These are phyloP conservation scores for Xylariales sp. DNA, from an alignment of 2,329 filamentous ascomycete genomes.

Conservation along the genomic window DNA sequence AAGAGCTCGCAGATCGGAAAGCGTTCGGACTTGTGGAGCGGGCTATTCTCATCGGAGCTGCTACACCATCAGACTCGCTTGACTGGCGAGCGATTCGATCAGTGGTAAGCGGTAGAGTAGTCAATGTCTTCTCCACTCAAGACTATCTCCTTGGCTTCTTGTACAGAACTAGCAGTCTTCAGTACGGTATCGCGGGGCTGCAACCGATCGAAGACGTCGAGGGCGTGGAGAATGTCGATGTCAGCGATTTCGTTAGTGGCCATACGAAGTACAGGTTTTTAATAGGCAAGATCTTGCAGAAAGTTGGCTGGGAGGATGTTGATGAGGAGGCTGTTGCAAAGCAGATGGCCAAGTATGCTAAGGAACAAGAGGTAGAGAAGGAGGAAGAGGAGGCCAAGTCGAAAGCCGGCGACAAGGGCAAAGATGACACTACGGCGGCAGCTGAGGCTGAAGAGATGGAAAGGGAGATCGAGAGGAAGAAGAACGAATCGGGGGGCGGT, in stretches of 20 bases:
- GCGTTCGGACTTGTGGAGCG: slow-evolving; percentile 83
- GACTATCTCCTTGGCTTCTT: slow-evolving; percentile 87
- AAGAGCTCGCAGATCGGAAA: slow-evolving; percentile 67
- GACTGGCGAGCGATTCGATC: slow-evolving; percentile 76
- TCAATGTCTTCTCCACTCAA: slow-evolving; percentile 84
- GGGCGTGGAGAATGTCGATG: slow-evolving; percentile 64
- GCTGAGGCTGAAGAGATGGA: too few species aligned
- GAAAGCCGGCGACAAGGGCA: too few species aligned
- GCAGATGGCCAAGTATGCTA: slow-evolving; percentile 25
- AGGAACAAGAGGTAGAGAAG: slow-evolving; percentile 25
- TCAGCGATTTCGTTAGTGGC: slow-evolving; percentile 61
- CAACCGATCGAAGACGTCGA: slow-evolving; percentile 65
- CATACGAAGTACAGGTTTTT: slow-evolving; percentile 69
- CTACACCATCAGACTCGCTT: slow-evolving; percentile 64
- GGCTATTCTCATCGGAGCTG: slow-evolving; percentile 77
- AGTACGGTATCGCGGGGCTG: slow-evolving; percentile 79
- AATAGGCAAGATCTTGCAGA: slow-evolving; percentile 61
- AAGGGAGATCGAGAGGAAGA: too few species aligned
- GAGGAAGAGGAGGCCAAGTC: too few species aligned
- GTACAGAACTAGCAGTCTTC: slow-evolving; percentile 78
- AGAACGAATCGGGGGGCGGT: too few species aligned
- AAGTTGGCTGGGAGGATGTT: slow-evolving; percentile 65
- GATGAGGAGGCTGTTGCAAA: slow-evolving; percentile 35
- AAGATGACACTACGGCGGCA: too few species aligned
- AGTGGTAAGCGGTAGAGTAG: slow-evolving; percentile 74